Base-by-base conservation (phyloP, 148 eudicot genomes). In the Vaccinium darrowii region DNA sequence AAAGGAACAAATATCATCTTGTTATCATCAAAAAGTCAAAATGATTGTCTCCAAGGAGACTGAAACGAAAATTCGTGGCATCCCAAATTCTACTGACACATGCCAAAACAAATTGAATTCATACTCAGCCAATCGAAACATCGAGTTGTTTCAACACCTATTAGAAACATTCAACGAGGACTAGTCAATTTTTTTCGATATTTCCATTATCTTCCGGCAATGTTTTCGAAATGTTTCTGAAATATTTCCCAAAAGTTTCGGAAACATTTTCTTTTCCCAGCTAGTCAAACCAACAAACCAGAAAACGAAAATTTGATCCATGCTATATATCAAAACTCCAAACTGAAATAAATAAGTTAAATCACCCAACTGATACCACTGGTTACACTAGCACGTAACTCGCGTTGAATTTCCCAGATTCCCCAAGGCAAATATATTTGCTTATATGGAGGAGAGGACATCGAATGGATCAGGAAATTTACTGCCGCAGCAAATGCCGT, bases 381-480 rank as follows among this genome's bases (percentile, higher is more conserved):
- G 14, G 74, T 69, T 27, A 12, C 39, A 69, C 74, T 10, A 69
- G 30, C 74, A 30, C 39, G 5, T 49, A 23, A 18, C 18, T 51
- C 2, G 4, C 7, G 1, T 79, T 14, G 50, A 27, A 23, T 30
- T 33, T 14, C 30, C 62, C 86, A 96, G 98, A 90, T 92, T 67
- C 19, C 43, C 11, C 88, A 89, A 77, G 91, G 88, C 11, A 92
- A 88, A 81, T 87, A 78, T 88, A 89, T 95, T 4, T 95, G 97
- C 86, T 87, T 97, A 84, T 95, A 91, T 33, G 99, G 99, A 89
- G 99, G 99, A 30, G 96, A 93, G 50, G 90, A 95, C 87, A 75
- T 90, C 0, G 94, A 92, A 0, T 97, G 99, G 99, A 89, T 95
- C 79, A 80, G 85, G 7, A 79, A 49, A 15, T 97, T 97, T 82